These are phyloP conservation scores for Gentiana macrophylla DNA, from an alignment of 257 asterid genomes.

Conservation along the genomic window DNA sequence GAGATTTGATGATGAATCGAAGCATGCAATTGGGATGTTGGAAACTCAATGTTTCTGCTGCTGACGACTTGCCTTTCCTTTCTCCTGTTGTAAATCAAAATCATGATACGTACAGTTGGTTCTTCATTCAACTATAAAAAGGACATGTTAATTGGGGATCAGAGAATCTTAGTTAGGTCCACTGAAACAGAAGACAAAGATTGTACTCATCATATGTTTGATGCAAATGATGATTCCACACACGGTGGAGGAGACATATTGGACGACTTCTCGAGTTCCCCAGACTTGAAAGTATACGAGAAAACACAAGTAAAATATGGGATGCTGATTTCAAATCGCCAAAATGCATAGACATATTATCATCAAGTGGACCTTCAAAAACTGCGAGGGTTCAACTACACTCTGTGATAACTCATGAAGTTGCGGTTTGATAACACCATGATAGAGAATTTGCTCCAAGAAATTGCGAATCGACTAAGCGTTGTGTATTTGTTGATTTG, in stretches of 20 bases:
- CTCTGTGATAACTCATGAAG: conserved; percentile 15
- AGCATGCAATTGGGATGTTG: conserved; percentile 25
- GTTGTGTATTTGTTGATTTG: too few species aligned
- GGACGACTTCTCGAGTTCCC: conserved; percentile 25
- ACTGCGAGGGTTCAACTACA: conserved; percentile 23
- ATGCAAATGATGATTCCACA: conserved; percentile 13
- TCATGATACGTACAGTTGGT: conserved; percentile 7
- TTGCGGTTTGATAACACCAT: too few species aligned
- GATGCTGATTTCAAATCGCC: conserved; percentile 30
- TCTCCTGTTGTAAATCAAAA: conserved; percentile 26
- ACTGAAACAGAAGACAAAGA: conserved; percentile 20
- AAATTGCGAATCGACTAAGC: too few species aligned
- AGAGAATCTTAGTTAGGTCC: conserved; percentile 14
- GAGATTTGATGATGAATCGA: conserved; percentile 39
- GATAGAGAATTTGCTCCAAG: too few species aligned
- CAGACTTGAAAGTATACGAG: conserved; percentile 29
- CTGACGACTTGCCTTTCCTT: conserved; percentile 55
- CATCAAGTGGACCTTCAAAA: conserved; percentile 34
- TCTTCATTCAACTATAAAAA: conserved; percentile 13
- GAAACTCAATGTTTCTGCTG: conserved; percentile 16
- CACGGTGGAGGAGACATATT: conserved; percentile 13
- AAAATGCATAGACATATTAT: conserved; percentile 26
- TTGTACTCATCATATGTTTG: conserved; percentile 20
- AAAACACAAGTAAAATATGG: conserved; percentile 30
- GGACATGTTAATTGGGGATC: conserved; percentile 29